Base-by-base conservation (phyloP, 352 stramenopile species). In the Phytopythium mirpurense region DNA sequence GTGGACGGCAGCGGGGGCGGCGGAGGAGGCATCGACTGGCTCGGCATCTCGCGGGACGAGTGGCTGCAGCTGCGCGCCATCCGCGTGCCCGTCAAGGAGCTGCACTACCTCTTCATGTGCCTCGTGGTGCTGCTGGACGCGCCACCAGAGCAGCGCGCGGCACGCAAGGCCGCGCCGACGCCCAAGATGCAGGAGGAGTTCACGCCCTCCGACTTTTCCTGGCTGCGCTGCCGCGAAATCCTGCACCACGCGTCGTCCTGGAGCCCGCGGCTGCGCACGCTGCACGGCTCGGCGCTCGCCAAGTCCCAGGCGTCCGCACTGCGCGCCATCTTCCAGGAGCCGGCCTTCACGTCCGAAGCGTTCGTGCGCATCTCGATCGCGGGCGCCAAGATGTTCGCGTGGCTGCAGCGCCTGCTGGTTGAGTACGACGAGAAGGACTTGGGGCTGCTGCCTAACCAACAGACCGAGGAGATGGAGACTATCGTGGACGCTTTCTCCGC, bases 51-150 rank as follows among this genome's bases (percentile, higher is more conserved):
- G 23, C 70, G 69, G 14, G 78, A 86, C 29, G 78, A 92, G 43
- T 83, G 78, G 57, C 59, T 77, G 29, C 74, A 86, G 50, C 59
- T 92, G 36, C 74, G 76, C 11, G 65, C 63, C 36, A 86, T 89
- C 31, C 81, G 78, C 9, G 69, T 87, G 0, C 78, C 78, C 5
- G 64, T 84, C 10, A 75, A 74, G 49, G 82, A 90, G 66, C 64
- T 92, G 15, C 82, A 92, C 46, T 86, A 78, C 43, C 64, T 92
- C 5, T 79, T 90, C 62, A 87, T 92, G 72, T 90, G 78, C 49
- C 63, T 92, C 37, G 67, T 84, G n/a, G 59, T 88, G 4, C 54
- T 92, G 21, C 51, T 90, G 8, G 70, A 90, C 18, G 73, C 67
- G n/a, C 67, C 78, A 3, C 56, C 67, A 3, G 69, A 83, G 48